Conservation (phyloP, 805 yeast species). For the Candida hungchunana region DNA sequence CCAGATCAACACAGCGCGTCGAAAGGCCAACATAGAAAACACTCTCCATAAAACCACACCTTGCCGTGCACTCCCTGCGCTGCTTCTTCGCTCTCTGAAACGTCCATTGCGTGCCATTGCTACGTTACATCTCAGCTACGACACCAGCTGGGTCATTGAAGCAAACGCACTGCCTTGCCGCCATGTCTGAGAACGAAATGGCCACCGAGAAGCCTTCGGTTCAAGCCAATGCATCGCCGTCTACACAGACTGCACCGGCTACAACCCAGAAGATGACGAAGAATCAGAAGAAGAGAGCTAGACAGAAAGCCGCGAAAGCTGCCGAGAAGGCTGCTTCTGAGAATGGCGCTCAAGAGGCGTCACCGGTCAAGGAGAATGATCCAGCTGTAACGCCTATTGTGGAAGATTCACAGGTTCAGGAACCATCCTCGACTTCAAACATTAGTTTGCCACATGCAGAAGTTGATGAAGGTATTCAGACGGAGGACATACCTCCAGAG, state of each 20-base stretch:
- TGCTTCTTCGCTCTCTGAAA: too few species aligned
- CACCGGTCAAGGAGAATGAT: background rate
- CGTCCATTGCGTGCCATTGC: too few species aligned
- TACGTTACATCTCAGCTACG: too few species aligned
- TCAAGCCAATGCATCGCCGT: background rate
- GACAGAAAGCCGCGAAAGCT: conserved; percentile 1
- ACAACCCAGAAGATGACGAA: conserved; percentile 8
- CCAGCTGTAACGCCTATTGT: background rate
- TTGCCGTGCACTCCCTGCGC: too few species aligned
- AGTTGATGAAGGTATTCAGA: background rate
- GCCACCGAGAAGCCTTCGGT: conserved; percentile 1
- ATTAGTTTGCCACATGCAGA: background rate
- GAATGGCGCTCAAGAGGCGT: background rate
- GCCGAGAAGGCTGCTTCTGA: conserved; percentile 1
- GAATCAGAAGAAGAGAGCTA: conserved; percentile 10
- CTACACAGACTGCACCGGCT: background rate
- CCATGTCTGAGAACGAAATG: conserved; percentile 8
- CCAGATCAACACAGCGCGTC: too few species aligned
- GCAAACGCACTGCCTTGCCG: background rate
- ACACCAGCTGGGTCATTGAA: too few species aligned
- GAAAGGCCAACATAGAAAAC: too few species aligned
- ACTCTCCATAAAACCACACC: too few species aligned
- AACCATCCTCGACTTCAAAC: background rate
- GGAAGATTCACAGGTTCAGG: background rate
- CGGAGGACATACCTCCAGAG: too few species aligned